Percentiles rank a stretch among this genome's conserved stretches.
Conservation (phyloP, 495 filamentous ascomycete species). For the Penicillium ochrochloron region DNA sequence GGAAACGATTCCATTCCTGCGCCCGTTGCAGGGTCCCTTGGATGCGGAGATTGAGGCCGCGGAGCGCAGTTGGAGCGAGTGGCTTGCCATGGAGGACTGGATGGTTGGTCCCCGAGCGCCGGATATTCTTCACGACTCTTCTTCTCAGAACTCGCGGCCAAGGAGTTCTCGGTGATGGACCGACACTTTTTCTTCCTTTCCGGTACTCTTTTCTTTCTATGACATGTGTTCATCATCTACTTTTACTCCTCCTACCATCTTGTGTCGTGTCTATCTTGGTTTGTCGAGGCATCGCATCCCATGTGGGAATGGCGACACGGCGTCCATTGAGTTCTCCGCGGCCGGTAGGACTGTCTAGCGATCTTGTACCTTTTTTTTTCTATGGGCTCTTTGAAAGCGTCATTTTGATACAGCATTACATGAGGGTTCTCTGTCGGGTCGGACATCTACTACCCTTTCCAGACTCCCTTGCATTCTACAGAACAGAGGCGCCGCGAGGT, state of each 20-base stretch:
- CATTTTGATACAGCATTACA: constrained; percentile 25
- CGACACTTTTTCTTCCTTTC: background rate
- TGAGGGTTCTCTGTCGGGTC: constrained; percentile 6
- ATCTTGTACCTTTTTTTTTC: constrained; percentile 19
- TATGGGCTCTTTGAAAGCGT: constrained; percentile 11
- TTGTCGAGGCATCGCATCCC: constrained; percentile 15
- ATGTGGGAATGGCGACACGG: constrained; percentile 24
- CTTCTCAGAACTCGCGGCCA: constrained; percentile 44
- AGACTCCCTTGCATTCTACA: background rate
- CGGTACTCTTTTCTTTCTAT: constrained; percentile 6
- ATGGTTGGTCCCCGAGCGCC: constrained; percentile 74
- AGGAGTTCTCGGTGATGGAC: constrained; percentile 40
- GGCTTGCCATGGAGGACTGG: constrained; percentile 95
- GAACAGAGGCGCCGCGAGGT: background rate
- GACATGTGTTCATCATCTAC: constrained; percentile 10
- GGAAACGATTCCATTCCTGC: constrained; percentile 85
- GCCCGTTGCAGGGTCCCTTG: constrained; percentile 72
- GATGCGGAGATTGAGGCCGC: constrained; percentile 83
- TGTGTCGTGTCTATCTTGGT: constrained; percentile 9
- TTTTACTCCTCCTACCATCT: constrained; percentile 10
- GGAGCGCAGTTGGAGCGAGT: constrained; percentile 81
- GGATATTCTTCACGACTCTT: constrained; percentile 51
- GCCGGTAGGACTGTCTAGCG: constrained; percentile 29
- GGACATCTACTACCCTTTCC: background rate
- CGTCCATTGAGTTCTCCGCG: constrained; percentile 21